phyloP scores from a whole-genome alignment of 768 basidiomycete genomes.

The Rhodocollybia butyracea region DNA sequence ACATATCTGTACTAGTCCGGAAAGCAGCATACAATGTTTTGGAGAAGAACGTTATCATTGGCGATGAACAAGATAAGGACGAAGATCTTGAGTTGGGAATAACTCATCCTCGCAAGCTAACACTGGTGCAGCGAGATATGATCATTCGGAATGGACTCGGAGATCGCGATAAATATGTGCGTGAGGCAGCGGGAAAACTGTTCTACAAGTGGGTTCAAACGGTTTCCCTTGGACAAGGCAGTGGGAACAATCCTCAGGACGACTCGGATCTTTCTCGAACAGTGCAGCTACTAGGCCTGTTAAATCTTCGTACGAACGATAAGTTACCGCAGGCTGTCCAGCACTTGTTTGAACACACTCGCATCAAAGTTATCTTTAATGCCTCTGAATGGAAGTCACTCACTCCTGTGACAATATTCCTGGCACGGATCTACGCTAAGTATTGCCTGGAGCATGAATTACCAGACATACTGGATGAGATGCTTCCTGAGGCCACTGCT shows the following conservation, averaged over 20 bases:
- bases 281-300: conserved; percentile 54
- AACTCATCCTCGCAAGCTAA: conserved; percentile 62
- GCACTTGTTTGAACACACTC: conserved; percentile 65
- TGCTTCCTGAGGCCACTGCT: conserved; percentile 79
- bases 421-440: conserved; percentile 81
- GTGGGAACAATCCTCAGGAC: conserved; percentile 20
- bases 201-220: conserved; percentile 75
- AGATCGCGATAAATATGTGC: conserved; percentile 76
- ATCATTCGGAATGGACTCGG: conserved; percentile 81
- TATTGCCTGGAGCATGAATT: conserved; percentile 62
- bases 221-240: conserved; percentile 32
- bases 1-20: conserved; percentile 72
- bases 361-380: conserved; percentile 68
- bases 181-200: conserved; percentile 69
- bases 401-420: conserved; percentile 75
- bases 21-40: conserved; percentile 68
- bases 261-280: conserved; percentile 30
- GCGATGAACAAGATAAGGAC: conserved; percentile 15
- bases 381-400: conserved; percentile 70
- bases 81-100: conserved; percentile 37
- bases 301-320: conserved; percentile 53
- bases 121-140: conserved; percentile 69
- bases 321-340: conserved; percentile 71
- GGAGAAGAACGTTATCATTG: conserved; percentile 30
- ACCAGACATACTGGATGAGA: conserved; percentile 56